phyloP scores from a whole-genome alignment of 805 yeast species.

The Starmerella etchellsii region DNA sequence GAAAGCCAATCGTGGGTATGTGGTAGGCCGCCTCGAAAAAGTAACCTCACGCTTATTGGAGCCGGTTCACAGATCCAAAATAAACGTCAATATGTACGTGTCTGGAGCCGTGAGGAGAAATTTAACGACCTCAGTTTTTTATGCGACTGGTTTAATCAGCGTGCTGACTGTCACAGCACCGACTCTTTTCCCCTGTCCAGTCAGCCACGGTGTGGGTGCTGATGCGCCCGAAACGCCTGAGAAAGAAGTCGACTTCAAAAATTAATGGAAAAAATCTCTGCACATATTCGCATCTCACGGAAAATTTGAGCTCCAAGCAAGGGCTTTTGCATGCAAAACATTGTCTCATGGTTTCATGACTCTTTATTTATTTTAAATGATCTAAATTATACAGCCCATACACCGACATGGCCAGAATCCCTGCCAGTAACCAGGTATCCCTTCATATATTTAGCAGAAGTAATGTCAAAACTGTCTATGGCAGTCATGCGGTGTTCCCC shows the following conservation, averaged over 20 bases:
- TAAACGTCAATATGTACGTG: conserved; percentile 23
- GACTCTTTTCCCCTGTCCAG: conserved; percentile 29
- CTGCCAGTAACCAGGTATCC: conserved; percentile 60
- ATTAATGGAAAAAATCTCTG: too few relatives aligned
- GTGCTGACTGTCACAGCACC: conserved; percentile 48
- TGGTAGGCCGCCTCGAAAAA: too few relatives aligned
- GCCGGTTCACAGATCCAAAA: too few relatives aligned
- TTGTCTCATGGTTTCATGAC: too few relatives aligned
- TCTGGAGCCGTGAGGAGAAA: conserved; percentile 23
- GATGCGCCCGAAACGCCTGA: conserved; percentile 11
- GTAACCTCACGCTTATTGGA: too few relatives aligned
- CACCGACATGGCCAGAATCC: conserved; percentile 43
- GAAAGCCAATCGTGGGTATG: too few relatives aligned
- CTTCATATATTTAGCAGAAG: conserved; percentile 40
- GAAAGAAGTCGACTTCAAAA: neutral
- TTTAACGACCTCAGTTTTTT: conserved; percentile 53
- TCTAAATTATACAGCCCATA: too few relatives aligned
- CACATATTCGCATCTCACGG: too few relatives aligned
- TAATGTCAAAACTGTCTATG: conserved; percentile 30
- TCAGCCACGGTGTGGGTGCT: conserved; percentile 17
- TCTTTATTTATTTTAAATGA: too few relatives aligned
- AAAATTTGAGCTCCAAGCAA: too few relatives aligned
- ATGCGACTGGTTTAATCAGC: conserved; percentile 63
- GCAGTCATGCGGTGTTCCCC: conserved; percentile 45
- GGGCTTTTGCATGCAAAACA: too few relatives aligned